These are phyloP conservation scores for Hypoxylon sp. DNA, from an alignment of 2,329 filamentous ascomycete genomes.

Conservation along the genomic window DNA sequence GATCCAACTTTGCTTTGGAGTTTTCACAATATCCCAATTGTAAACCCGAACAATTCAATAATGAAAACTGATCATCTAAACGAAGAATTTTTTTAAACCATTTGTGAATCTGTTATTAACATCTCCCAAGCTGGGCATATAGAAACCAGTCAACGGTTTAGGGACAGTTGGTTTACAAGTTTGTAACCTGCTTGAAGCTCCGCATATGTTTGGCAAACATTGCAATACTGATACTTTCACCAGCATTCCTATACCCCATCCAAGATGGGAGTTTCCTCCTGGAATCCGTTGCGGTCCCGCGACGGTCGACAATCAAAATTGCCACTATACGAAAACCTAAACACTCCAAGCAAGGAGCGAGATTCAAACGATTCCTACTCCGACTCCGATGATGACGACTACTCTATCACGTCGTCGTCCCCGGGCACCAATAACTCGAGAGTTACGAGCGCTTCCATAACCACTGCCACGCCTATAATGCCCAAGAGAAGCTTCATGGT, in stretches of 20 bases:
- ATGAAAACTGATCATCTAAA: background rate
- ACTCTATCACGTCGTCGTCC: slow-evolving; percentile 61
- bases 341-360: slow-evolving; percentile 64
- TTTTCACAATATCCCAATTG: slow-evolving; percentile 11
- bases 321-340: slow-evolving; percentile 66
- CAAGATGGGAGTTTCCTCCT: slow-evolving; percentile 66
- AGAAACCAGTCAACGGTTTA: slow-evolving; percentile 5
- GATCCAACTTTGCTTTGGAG: slow-evolving; percentile 15
- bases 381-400: slow-evolving; percentile 58
- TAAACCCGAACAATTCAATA: slow-evolving; percentile 5
- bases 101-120: slow-evolving; percentile 4
- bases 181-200: slow-evolving; percentile 20
- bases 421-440: slow-evolving; percentile 64
- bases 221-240: slow-evolving; percentile 17
- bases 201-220: slow-evolving; percentile 6
- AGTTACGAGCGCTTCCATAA: slow-evolving; percentile 65
- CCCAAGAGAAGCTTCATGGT: slow-evolving; percentile 57
- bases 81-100: background rate
- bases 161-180: slow-evolving; percentile 31
- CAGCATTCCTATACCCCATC: slow-evolving; percentile 27
- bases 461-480: slow-evolving; percentile 62
- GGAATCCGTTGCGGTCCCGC: slow-evolving; percentile 64
- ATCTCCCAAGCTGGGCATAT: slow-evolving; percentile 29
- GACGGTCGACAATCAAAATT: slow-evolving; percentile 61
- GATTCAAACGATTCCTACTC: slow-evolving; percentile 67